Evolutionary conservation across 306 rosid species (phyloP), one percentile per base, ranked within the genome.

Genomic region (Prunus salicina): DNA sequence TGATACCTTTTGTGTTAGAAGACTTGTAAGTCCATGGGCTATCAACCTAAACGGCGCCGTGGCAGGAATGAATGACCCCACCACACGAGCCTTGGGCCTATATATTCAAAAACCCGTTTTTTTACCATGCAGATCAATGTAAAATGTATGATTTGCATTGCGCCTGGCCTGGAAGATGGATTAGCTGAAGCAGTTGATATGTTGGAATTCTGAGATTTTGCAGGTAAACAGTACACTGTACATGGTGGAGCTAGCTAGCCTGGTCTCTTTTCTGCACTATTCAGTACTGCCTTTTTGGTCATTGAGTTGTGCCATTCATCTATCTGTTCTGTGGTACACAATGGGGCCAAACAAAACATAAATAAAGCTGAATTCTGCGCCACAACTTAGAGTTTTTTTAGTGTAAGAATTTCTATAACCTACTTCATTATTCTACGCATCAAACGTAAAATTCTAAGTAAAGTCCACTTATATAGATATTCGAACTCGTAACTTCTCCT

Each of bases 21-120:
- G 5, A 45, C 11, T 64, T 67, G 55, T 25, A 68, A 55, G 67
- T 52, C 46, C 34, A 64, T 81, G 75, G 69, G 81, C 81, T 77
- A 71, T 46, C 12, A 20, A 16, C 20, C 61, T 22, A 9, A 47
- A 25, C 5, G 43, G 43, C 43, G 43, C 43, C 43, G 43, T 38
- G 43, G 43, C 9, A 38, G 43, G n/a, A 61, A 25, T 14, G 5
- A 14, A 49, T 25, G 32, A 25, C 65, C 38, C 65, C 38, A n/a
- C n/a, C n/a, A 61, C 65, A 61, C 5, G 53, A 7, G 24, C 24
- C 13, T 47, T 47, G 41, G 41, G 47, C 68, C 68, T 64, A 4
- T 2, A 8, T 15, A 16, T 64, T 14, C 0, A 49, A 49, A 49
- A 49, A 13, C 53, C 53, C 7, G 43, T 38, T 56, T 56, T 32